These are phyloP conservation scores for Pseudozyma tsukubaensis DNA, from an alignment of 1,284 basidiomycete species.

Conservation along the genomic window DNA sequence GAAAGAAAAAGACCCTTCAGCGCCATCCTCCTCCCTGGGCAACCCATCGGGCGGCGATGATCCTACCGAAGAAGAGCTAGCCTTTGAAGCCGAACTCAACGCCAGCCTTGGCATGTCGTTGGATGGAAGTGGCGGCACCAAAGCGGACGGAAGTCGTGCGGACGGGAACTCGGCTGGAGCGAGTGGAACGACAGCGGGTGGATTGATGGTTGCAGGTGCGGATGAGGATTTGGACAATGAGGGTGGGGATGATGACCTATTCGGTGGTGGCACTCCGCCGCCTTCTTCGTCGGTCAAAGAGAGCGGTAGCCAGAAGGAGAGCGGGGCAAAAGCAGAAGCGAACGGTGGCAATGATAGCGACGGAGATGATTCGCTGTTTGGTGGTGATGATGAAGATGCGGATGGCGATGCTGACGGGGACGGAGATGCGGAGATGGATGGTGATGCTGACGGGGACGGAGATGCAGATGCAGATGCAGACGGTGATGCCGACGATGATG, in stretches of 20 bases:
- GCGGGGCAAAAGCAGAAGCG: constrained; percentile 20
- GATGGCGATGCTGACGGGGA: constrained; percentile 58
- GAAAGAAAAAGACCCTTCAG: constrained; percentile 10
- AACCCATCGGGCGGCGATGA: constrained; percentile 26
- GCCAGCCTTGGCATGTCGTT: constrained; percentile 45
- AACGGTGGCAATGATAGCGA: constrained; percentile 33
- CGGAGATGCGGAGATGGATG: constrained; percentile 49
- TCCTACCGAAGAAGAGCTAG: constrained; percentile 55
- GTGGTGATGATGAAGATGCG: constrained; percentile 38
- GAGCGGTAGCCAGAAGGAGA: constrained; percentile 7
- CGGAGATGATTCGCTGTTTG: constrained; percentile 51
- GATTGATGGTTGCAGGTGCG: constrained; percentile 38
- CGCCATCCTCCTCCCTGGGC: constrained; percentile 8
- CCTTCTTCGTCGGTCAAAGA: constrained; percentile 8
- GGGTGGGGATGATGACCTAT: constrained; percentile 41
- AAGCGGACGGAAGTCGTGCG: constrained; percentile 21
- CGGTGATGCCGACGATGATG: constrained; percentile 55
- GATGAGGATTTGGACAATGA: constrained; percentile 30
- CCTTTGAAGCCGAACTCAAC: constrained; percentile 56
- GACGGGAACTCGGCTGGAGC: constrained; percentile 8
- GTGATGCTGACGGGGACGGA: constrained; percentile 43
- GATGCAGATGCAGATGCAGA: constrained; percentile 47
- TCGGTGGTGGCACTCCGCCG: constrained; percentile 46
- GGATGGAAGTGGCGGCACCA: constrained; percentile 30
- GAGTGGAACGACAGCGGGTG: constrained; percentile 26